phyloP scores from a whole-genome alignment of 2,329 filamentous ascomycete genomes.

The Daldinia sp. region DNA sequence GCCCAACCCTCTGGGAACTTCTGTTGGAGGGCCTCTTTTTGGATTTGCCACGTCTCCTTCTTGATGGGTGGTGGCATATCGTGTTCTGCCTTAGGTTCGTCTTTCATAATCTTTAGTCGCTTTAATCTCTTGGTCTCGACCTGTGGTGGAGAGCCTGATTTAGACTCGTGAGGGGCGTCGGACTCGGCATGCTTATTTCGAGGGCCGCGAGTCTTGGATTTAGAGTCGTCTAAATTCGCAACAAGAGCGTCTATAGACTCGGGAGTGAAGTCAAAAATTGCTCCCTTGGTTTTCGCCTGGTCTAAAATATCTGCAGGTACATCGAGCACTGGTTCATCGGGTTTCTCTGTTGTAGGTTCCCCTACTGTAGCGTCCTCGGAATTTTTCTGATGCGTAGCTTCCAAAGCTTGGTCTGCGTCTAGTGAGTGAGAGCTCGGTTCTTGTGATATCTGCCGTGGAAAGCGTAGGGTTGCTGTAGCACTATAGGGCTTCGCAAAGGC shows the following conservation, averaged over 20 bases:
- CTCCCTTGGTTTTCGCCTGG: conserved; percentile 37
- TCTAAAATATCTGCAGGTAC: conserved; percentile 30
- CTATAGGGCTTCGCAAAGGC: conserved; percentile 35
- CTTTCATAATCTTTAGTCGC: conserved; percentile 40
- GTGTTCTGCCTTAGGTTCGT: conserved; percentile 9
- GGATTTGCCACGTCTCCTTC: conserved; percentile 71
- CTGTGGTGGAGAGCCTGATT: conserved; percentile 31
- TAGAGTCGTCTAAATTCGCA: conserved; percentile 1
- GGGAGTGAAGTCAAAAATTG: conserved; percentile 47
- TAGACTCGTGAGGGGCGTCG: not conserved
- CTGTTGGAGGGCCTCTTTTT: conserved; percentile 76
- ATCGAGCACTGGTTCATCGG: conserved; percentile 7
- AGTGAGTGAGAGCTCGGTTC: not conserved
- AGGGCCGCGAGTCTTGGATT: conserved; percentile 50
- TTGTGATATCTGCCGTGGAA: conserved; percentile 21
- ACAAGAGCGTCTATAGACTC: conserved; percentile 47
- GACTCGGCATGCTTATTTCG: conserved; percentile 4
- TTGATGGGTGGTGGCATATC: conserved; percentile 21
- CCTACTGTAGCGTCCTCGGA: conserved; percentile 14
- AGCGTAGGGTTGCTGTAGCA: conserved; percentile 32
- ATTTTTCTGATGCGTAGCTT: conserved; percentile 1
- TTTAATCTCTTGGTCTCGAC: conserved; percentile 34
- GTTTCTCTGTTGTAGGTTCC: conserved; percentile 1
- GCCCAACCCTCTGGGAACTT: conserved; percentile 87
- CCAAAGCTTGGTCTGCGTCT: not conserved